These are phyloP conservation scores for Alternaria postmessia DNA, from an alignment of 2,329 filamentous ascomycete species.

Conservation along the genomic window DNA sequence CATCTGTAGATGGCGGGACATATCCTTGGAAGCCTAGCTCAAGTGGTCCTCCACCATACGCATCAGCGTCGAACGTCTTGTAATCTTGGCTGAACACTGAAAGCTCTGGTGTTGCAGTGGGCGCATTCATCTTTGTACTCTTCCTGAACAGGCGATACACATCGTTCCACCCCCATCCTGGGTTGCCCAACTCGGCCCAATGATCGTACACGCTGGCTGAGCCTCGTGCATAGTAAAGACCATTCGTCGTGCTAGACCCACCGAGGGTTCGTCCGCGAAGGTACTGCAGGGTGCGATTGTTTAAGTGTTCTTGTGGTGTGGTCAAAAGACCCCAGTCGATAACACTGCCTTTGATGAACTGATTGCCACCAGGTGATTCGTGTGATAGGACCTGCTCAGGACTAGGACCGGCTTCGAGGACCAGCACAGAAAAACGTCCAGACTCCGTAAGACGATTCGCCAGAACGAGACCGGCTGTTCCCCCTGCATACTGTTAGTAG, in stretches of 20 bases:
- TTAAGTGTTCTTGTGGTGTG: conserved; percentile 32
- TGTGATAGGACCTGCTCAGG: conserved; percentile 43
- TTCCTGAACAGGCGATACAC: conserved; percentile 33
- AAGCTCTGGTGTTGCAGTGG: conserved; percentile 27
- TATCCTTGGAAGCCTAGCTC: conserved; percentile 43
- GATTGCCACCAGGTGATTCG: conserved; percentile 38
- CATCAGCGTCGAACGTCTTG: conserved; percentile 39
- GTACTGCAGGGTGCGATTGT: conserved; percentile 34
- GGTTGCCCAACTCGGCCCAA: conserved; percentile 66
- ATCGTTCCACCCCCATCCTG: conserved; percentile 59
- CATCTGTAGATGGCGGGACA: conserved; percentile 37
- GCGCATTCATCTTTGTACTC: conserved; percentile 42
- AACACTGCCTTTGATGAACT: conserved; percentile 36
- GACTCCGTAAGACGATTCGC: conserved; percentile 38
- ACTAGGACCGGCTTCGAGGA: conserved; percentile 44
- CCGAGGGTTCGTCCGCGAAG: conserved; percentile 39
- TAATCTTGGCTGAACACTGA: conserved; percentile 37
- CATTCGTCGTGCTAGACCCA: conserved; percentile 46
- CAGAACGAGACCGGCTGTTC: conserved; percentile 38
- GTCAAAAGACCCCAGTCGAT: conserved; percentile 44
- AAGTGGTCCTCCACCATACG: conserved; percentile 38
- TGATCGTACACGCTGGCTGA: conserved; percentile 53
- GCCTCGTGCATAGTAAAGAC: conserved; percentile 46
- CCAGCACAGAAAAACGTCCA: conserved; percentile 35
- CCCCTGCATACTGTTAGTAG: conserved; percentile 15